Percentiles rank a stretch among this genome's conserved stretches.
These are phyloP conservation scores for Apiospora kogelbergensis DNA, from an alignment of 2,329 filamentous ascomycete species.

Conservation along the genomic window DNA sequence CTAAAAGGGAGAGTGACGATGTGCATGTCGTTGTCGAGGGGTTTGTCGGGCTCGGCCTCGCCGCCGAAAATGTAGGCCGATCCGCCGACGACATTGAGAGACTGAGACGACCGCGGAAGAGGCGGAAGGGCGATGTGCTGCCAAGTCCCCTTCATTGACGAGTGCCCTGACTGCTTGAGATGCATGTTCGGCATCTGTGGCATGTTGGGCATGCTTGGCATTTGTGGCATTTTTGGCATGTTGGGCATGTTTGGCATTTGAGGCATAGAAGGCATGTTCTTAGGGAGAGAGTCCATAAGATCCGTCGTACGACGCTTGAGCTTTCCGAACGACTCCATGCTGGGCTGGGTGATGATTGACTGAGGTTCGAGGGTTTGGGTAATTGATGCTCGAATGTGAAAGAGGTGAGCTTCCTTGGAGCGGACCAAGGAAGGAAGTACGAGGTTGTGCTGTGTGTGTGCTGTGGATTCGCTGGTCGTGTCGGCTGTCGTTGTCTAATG, in stretches of 20 bases:
- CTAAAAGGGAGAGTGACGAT: slow-evolving; percentile 60
- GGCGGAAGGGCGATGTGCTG: slow-evolving; percentile 54
- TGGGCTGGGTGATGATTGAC: slow-evolving; percentile 1
- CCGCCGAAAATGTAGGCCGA: slow-evolving; percentile 74
- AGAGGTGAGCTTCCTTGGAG: neutral
- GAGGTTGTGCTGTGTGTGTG: neutral
- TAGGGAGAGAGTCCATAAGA: slow-evolving; percentile 49
- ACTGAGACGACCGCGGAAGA: slow-evolving; percentile 73
- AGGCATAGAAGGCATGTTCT: slow-evolving; percentile 35
- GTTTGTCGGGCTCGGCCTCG: slow-evolving; percentile 64
- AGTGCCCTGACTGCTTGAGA: slow-evolving; percentile 17
- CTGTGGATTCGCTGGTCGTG: neutral
- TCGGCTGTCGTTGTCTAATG: neutral
- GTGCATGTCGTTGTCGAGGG: slow-evolving; percentile 73
- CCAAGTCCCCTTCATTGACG: slow-evolving; percentile 56
- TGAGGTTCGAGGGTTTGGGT: neutral
- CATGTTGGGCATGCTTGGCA: slow-evolving; percentile 14
- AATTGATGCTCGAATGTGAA: neutral
- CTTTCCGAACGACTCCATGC: slow-evolving; percentile 53
- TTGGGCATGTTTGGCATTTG: slow-evolving; percentile 22
- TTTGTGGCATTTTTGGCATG: slow-evolving; percentile 19
- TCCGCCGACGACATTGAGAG: slow-evolving; percentile 58
- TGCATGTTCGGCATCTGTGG: slow-evolving; percentile 23
- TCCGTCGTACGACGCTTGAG: slow-evolving; percentile 57
- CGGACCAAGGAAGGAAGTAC: neutral